These are phyloP conservation scores for Trypanosoma boissoni DNA, from an alignment of 208 protist genomes.

Conservation along the genomic window DNA sequence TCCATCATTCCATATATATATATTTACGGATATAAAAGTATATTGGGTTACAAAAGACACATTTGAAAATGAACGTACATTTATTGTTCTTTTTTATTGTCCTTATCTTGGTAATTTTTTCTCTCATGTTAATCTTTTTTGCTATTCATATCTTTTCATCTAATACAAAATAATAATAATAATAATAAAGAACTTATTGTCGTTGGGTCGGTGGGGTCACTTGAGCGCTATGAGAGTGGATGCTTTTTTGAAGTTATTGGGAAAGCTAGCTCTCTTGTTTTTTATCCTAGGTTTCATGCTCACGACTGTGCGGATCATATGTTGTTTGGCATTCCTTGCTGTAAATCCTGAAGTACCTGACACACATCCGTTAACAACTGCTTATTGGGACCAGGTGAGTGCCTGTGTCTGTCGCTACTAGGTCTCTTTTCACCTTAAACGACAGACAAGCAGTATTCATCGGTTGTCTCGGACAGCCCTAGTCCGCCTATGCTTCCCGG, in stretches of 20 bases:
- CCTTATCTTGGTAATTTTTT: neutral
- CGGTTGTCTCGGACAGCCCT: too few relatives aligned
- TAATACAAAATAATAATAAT: neutral
- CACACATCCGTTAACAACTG: slow-evolving; percentile 37
- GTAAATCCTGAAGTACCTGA: slow-evolving; percentile 38
- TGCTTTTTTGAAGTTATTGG: slow-evolving; percentile 2
- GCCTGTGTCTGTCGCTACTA: slow-evolving; percentile 60
- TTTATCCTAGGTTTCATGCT: slow-evolving; percentile 51
- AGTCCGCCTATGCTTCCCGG: too few relatives aligned
- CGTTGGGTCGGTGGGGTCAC: neutral
- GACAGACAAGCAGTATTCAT: too few relatives aligned
- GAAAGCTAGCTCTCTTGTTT: slow-evolving; percentile 45
- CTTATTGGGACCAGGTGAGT: slow-evolving; percentile 44
- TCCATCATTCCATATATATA: neutral
- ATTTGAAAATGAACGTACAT: too few relatives aligned
- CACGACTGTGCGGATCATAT: slow-evolving; percentile 55
- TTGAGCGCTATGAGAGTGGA: slow-evolving; percentile 2
- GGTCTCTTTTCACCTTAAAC: neutral
- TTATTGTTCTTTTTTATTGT: neutral
- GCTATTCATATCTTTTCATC: neutral
- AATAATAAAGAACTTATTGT: neutral
- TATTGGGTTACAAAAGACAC: too few relatives aligned
- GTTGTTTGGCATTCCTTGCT: slow-evolving; percentile 69
- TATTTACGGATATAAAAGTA: neutral
- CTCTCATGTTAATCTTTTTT: neutral